phyloP scores from a whole-genome alignment of 2,329 filamentous ascomycete species.

The Aspergillus texensis region DNA sequence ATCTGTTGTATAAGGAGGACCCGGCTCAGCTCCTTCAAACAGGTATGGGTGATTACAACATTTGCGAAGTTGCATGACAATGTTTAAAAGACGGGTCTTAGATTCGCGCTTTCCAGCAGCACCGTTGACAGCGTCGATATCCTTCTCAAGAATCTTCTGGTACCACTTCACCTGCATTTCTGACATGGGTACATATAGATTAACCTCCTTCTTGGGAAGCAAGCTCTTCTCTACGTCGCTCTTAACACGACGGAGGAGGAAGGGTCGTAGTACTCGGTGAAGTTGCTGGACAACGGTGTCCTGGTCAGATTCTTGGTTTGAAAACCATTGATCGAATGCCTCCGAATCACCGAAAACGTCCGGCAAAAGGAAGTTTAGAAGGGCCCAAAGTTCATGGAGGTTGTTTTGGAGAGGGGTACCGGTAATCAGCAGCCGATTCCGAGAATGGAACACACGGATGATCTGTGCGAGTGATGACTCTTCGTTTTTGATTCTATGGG shows the following conservation, averaged over 20 bases:
- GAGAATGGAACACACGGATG: slow-evolving; percentile 92
- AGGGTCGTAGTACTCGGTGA: slow-evolving; percentile 88
- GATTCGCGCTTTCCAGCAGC: slow-evolving; percentile 95
- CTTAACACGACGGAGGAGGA: slow-evolving; percentile 94
- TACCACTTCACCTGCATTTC: slow-evolving; percentile 99
- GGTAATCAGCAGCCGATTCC: slow-evolving; percentile 92
- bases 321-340: slow-evolving; percentile 98
- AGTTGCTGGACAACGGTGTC: slow-evolving; percentile 95
- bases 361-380: slow-evolving; percentile 95
- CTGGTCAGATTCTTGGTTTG: slow-evolving; percentile 83
- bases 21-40: slow-evolving; percentile 95
- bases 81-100: slow-evolving; percentile 94
- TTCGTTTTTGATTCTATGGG: slow-evolving; percentile 99
- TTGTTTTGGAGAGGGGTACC: slow-evolving; percentile 98
- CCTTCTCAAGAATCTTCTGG: slow-evolving; percentile 97
- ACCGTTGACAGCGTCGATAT: slow-evolving; percentile 97
- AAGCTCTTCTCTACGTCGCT: slow-evolving; percentile 97
- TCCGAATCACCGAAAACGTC: slow-evolving; percentile 97
- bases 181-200: slow-evolving; percentile 96
- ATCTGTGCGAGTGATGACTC: slow-evolving; percentile 96
- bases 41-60: slow-evolving; percentile 99
- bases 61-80: slow-evolving; percentile 98
- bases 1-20: slow-evolving; percentile 96
- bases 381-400: slow-evolving; percentile 93
- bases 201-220: slow-evolving; percentile 95